Evolutionary conservation across 257 asterid genomes (phyloP).

Genomic region (Ilex aquifolium): DNA sequence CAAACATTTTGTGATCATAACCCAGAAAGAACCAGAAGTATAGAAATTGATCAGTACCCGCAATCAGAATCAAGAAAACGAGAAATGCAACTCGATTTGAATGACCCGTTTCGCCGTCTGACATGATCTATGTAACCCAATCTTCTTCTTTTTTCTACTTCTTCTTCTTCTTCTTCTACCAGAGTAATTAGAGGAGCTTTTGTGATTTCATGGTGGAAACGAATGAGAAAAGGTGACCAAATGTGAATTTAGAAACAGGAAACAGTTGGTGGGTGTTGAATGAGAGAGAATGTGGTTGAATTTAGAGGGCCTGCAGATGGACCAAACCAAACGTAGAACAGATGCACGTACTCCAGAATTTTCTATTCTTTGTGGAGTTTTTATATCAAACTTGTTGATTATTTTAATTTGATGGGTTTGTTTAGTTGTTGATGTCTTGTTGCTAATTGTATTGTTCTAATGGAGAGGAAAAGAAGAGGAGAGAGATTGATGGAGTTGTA

Average conservation of each 20-base stretch:
- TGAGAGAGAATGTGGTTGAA: constrained; percentile 26
- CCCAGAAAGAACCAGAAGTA: background rate
- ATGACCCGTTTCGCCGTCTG: constrained; percentile 48
- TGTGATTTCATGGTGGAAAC: constrained; percentile 27
- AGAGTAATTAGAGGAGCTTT: constrained; percentile 17
- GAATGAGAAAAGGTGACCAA: constrained; percentile 1
- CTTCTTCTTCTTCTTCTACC: constrained; percentile 11
- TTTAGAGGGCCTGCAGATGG: constrained; percentile 57
- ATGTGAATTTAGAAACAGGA: constrained; percentile 2
- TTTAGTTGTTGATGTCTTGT: constrained; percentile 10
- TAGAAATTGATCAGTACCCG: constrained; percentile 31
- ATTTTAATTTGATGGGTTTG: background rate
- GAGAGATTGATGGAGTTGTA: constrained; percentile 15
- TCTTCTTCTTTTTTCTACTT: background rate
- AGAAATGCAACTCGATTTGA: constrained; percentile 24
- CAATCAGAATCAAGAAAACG: constrained; percentile 42
- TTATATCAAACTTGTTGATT: background rate
- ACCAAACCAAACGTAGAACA: constrained; percentile 39
- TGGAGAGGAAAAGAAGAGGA: constrained; percentile 13
- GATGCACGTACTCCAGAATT: constrained; percentile 46
- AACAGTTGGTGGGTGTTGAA: constrained; percentile 5
- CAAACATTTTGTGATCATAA: background rate
- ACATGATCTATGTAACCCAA: constrained; percentile 35
- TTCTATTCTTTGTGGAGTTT: background rate
- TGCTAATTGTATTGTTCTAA: constrained; percentile 2